phyloP scores from a whole-genome alignment of 805 yeast genomes.

The Ogataea degrootiae region DNA sequence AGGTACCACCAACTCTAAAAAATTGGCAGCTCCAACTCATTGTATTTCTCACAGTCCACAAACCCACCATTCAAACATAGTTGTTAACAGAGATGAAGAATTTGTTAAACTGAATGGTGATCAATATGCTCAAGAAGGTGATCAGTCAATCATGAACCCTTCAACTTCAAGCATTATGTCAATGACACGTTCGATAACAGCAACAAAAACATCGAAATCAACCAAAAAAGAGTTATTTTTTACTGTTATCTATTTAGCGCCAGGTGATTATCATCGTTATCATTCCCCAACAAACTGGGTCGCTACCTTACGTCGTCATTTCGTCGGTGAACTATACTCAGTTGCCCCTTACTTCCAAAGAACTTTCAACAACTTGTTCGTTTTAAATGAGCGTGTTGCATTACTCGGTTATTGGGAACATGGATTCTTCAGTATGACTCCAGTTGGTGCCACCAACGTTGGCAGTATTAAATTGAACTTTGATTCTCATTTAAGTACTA shows the following conservation, averaged over 20 bases:
- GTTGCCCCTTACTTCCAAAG: constrained; percentile 96
- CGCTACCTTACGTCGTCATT: constrained; percentile 86
- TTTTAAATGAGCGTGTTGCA: constrained; percentile 92
- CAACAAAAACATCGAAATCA: constrained; percentile 11
- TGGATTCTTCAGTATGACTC: constrained; percentile 98
- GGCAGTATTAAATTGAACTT: constrained; percentile 91
- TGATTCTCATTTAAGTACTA: constrained; percentile 85
- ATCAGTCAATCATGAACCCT: constrained; percentile 39
- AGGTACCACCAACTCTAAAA: constrained; percentile 48
- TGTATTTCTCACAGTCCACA: constrained; percentile 38
- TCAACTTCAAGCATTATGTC: constrained; percentile 11
- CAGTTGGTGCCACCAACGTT: constrained; percentile 98
- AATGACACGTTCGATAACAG: constrained; percentile 23
- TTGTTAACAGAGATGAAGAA: constrained; percentile 11
- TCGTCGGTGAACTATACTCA: constrained; percentile 90
- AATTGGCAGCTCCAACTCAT: constrained; percentile 53
- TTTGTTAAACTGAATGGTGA: constrained; percentile 13
- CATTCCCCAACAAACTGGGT: constrained; percentile 98
- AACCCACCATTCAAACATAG: not conserved
- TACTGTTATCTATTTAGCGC: constrained; percentile 92
- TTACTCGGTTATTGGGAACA: constrained; percentile 92
- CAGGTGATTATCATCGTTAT: constrained; percentile 96
- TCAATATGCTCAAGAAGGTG: constrained; percentile 62
- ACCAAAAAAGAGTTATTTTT: constrained; percentile 34
- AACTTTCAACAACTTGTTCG: constrained; percentile 79